Evolutionary conservation across 1,284 basidiomycete species (phyloP), one percentile per base, ranked within the genome.

Genomic region (Wolfiporia cocos): DNA sequence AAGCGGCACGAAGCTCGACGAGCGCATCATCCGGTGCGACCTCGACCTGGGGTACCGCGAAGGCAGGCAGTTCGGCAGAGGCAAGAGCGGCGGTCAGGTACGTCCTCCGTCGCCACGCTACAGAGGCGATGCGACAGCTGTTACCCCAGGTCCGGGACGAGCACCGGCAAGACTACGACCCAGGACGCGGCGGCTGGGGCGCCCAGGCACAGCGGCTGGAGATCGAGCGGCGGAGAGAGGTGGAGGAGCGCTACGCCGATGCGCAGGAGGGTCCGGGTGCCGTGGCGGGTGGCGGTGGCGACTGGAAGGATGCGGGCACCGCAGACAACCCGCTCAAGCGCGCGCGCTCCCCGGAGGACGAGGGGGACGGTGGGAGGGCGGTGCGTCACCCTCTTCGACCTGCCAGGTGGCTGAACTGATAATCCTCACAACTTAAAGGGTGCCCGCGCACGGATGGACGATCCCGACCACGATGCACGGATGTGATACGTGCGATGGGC

Each of bases 11-110:
- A 99, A 99, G 68, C 80, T 99, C n/a, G 96, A 99, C 65, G 96
- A 99, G 65, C 86, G 96, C 21, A 90, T 99, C 52, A 96, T 99
- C 51, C 88, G 96, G 36, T 98, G 95, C 57, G 96, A 99, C 67
- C 70, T 99, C 51, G 96, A 99, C 67, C 76, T 94, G n/a, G 96
- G 96, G 1, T 99, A 98, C 67, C 84, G 84, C 55, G 96, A 99
- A 59, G 96, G 96, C 5, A 72, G 96, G 41, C 96, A 99, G 66
- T 99, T 98, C 56, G 96, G 96, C 17, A 74, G 96, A 49, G 96
- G 96, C 18, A 92, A 92, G 64, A 94, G 91, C 50, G 96, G 96
- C 32, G 96, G 96, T 0, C 96, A 99, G 70, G 86, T 89, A 51
- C 26, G 56, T 49, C n/a, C 26, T 28, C 14, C n/a, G n/a, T n/a